A percentile compares a stretch with the other conserved stretches of the same genome.
Conservation (phyloP, 768 basidiomycete species). For the Tulasnella sp. region DNA sequence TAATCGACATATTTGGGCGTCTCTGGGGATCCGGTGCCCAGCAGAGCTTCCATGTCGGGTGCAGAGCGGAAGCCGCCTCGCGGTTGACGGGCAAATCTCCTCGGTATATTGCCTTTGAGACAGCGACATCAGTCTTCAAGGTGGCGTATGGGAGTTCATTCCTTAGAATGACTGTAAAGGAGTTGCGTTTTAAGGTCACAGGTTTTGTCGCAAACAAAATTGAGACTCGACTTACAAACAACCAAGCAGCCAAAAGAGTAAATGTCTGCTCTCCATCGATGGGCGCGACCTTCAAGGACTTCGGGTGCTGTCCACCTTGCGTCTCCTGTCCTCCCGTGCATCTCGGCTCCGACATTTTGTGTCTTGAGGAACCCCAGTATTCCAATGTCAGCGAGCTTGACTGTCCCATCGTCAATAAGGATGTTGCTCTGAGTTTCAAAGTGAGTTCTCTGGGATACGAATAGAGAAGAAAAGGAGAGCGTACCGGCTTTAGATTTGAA, state of each 20-base stretch:
- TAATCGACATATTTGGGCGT: neutral
- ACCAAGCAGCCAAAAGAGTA: conserved; percentile 2
- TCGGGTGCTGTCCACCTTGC: neutral
- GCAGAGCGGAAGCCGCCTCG: neutral
- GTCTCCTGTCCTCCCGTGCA: conserved; percentile 4
- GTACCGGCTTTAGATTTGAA: neutral
- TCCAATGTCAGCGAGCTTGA: neutral
- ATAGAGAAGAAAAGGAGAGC: neutral
- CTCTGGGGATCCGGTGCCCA: neutral
- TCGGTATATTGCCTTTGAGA: neutral
- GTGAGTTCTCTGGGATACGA: neutral
- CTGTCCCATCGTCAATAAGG: neutral
- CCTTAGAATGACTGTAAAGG: neutral
- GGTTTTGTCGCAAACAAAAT: neutral
- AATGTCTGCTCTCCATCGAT: neutral
- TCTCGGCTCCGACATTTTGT: neutral
- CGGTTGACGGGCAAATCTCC: neutral
- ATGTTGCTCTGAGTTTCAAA: too few species aligned
- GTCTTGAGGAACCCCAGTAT: neutral
- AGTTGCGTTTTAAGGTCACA: neutral
- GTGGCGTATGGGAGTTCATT: neutral
- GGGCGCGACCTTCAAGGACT: neutral
- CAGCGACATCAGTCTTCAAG: neutral
- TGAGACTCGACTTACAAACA: neutral
- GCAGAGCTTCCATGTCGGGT: conserved; percentile 4